phyloP scores from a whole-genome alignment of 352 stramenopile genomes.

The Phytophthora syringae region DNA sequence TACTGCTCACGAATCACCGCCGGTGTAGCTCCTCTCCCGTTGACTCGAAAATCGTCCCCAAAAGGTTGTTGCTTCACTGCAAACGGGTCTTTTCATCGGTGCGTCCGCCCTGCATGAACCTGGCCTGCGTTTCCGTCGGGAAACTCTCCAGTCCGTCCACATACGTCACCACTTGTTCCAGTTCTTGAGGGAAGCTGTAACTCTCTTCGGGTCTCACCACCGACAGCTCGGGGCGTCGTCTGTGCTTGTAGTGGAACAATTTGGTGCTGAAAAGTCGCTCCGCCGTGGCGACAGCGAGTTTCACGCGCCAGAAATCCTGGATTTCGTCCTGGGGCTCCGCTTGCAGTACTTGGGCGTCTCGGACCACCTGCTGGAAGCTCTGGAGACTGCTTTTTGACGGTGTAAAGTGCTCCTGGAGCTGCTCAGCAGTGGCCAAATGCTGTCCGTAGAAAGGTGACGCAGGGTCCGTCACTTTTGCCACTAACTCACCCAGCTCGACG shows the following conservation, averaged over 20 bases:
- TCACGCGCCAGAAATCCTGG: slow-evolving; percentile 59
- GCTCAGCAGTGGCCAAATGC: slow-evolving; percentile 37
- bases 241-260: slow-evolving; percentile 59
- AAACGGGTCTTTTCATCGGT: slow-evolving; percentile 44
- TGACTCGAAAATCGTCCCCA: slow-evolving; percentile 13
- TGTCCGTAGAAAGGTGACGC: slow-evolving; percentile 56
- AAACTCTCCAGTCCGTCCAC: slow-evolving; percentile 79
- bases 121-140: slow-evolving; percentile 68
- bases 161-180: slow-evolving; percentile 58
- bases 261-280: slow-evolving; percentile 62
- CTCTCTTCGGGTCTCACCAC: slow-evolving; percentile 50
- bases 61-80: slow-evolving; percentile 35
- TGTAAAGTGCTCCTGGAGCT: slow-evolving; percentile 50
- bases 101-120: slow-evolving; percentile 40
- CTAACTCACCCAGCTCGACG: slow-evolving; percentile 42
- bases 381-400: slow-evolving; percentile 28
- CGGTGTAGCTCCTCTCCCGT: slow-evolving; percentile 41
- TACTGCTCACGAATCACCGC: slow-evolving; percentile 64
- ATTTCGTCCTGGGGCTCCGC: slow-evolving; percentile 23
- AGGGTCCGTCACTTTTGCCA: slow-evolving; percentile 56
- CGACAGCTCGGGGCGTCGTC: slow-evolving; percentile 26
- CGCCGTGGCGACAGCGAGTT: slow-evolving; percentile 43
- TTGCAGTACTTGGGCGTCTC: slow-evolving; percentile 14
- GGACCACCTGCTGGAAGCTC: slow-evolving; percentile 18
- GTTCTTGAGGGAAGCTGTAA: slow-evolving; percentile 45